These are phyloP conservation scores for Chaetomiaceae sp. DNA, from an alignment of 2,329 filamentous ascomycete genomes.

Conservation along the genomic window DNA sequence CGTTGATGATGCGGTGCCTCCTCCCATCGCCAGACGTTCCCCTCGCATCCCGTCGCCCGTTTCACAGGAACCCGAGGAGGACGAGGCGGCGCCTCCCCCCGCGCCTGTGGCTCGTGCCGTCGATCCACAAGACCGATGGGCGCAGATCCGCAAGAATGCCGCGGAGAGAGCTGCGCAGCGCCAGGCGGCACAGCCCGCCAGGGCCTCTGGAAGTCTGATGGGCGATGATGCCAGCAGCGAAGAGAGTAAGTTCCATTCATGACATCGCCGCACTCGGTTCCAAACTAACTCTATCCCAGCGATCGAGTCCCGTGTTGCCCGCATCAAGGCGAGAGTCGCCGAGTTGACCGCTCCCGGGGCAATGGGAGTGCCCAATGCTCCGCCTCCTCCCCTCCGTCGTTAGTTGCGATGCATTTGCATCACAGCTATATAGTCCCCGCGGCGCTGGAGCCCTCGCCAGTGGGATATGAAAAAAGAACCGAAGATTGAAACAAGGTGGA, in stretches of 20 bases:
- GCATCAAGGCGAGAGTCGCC: conserved; percentile 95
- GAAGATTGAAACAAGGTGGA: conserved; percentile 9
- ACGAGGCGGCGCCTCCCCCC: conserved; percentile 32
- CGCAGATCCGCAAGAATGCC: conserved; percentile 91
- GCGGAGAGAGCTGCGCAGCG: conserved; percentile 69
- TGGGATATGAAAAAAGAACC: background rate
- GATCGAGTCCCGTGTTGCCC: conserved; percentile 92
- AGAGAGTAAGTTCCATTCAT: conserved; percentile 70
- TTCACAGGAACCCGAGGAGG: conserved; percentile 28
- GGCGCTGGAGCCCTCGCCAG: conserved; percentile 3
- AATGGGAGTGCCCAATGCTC: conserved; percentile 36
- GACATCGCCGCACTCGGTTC: too few relatives aligned
- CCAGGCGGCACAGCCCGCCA: conserved; percentile 42
- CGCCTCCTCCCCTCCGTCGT: conserved; percentile 32
- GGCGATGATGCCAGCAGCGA: conserved; percentile 88
- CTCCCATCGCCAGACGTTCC: conserved; percentile 47
- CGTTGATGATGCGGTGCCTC: conserved; percentile 46
- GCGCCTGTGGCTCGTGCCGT: conserved; percentile 17
- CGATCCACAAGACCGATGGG: conserved; percentile 73
- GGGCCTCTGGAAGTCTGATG: conserved; percentile 2
- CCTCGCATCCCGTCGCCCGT: conserved; percentile 26
- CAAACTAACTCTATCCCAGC: conserved; percentile 48
- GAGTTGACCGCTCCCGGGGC: conserved; percentile 84
- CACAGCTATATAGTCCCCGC: background rate
- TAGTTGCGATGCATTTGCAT: conserved; percentile 19